phyloP scores from a whole-genome alignment of 2,329 filamentous ascomycete species.

The Aspergillus oerlinghausenensis region DNA sequence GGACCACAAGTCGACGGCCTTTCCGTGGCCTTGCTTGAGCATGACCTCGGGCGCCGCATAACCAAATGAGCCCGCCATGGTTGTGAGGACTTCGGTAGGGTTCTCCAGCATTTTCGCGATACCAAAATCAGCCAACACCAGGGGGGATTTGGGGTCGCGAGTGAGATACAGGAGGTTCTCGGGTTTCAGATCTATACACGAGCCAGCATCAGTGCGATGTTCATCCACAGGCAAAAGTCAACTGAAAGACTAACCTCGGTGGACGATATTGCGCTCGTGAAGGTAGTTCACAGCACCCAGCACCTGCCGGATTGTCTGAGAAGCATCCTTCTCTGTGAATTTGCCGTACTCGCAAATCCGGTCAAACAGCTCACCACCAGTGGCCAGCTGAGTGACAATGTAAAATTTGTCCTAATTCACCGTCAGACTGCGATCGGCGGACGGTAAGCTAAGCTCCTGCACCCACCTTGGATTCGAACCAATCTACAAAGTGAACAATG shows the following conservation, averaged over 20 bases:
- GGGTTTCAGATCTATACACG: slow-evolving; percentile 77
- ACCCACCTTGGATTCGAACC: slow-evolving; percentile 93
- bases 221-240: neutral
- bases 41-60: slow-evolving; percentile 98
- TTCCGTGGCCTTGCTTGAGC: slow-evolving; percentile 95
- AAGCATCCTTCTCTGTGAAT: slow-evolving; percentile 97
- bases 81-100: slow-evolving; percentile 87
- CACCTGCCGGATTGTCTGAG: slow-evolving; percentile 91
- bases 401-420: slow-evolving; percentile 88
- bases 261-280: slow-evolving; percentile 90
- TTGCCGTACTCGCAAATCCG: slow-evolving; percentile 96
- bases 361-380: slow-evolving; percentile 94
- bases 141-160: slow-evolving; percentile 67
- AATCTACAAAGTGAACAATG: slow-evolving; percentile 96
- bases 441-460: neutral
- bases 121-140: slow-evolving; percentile 95
- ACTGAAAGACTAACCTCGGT: slow-evolving; percentile 64
- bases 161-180: slow-evolving; percentile 96
- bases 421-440: slow-evolving; percentile 8
- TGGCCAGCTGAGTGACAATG: slow-evolving; percentile 94
- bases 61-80: slow-evolving; percentile 97
- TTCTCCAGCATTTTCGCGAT: slow-evolving; percentile 97
- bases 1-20: slow-evolving; percentile 99
- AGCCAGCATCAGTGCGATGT: slow-evolving; percentile 2
- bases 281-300: slow-evolving; percentile 91